Conservation (phyloP, 179 eudicot genomes). For the Spinacia oleracea region DNA sequence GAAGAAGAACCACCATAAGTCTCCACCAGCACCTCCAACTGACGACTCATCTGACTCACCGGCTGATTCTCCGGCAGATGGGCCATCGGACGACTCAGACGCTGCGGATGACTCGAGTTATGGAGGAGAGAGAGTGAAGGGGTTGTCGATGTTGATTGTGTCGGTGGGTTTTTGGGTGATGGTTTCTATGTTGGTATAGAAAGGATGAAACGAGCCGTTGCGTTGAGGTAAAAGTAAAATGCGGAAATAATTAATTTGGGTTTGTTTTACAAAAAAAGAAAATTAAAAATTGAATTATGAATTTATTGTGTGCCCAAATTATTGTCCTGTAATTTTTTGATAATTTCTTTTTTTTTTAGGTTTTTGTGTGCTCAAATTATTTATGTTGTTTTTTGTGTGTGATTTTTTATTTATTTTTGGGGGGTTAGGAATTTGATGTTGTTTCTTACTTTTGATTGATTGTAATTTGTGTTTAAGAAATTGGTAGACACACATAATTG, state of each 20-base stretch:
- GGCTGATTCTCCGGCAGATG: constrained; percentile 51
- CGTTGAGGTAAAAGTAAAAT: background rate
- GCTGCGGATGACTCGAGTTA: constrained; percentile 45
- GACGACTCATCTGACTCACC: constrained; percentile 37
- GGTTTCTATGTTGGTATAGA: constrained; percentile 32
- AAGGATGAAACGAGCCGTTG: constrained; percentile 18
- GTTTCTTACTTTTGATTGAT: background rate
- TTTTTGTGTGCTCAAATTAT: background rate
- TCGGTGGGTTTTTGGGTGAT: constrained; percentile 38
- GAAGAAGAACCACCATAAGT: constrained; percentile 44
- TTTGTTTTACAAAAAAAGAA: background rate
- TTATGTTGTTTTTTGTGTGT: constrained; percentile 2
- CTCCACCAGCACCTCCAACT: constrained; percentile 46
- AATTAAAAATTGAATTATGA: background rate
- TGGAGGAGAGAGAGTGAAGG: constrained; percentile 39
- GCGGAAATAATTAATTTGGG: constrained; percentile 13
- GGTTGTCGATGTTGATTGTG: constrained; percentile 36
- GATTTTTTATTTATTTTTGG: background rate
- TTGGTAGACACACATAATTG: constrained; percentile 25
- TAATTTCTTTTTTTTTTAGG: background rate
- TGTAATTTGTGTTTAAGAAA: constrained; percentile 5
- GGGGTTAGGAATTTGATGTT: background rate
- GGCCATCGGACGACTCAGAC: constrained; percentile 36
- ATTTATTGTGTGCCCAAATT: constrained; percentile 16
- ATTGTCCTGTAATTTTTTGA: background rate